Percentiles rank a stretch among this genome's conserved stretches.
Conservation (phyloP, 805 yeast genomes). For the Deakozyma indianensis region DNA sequence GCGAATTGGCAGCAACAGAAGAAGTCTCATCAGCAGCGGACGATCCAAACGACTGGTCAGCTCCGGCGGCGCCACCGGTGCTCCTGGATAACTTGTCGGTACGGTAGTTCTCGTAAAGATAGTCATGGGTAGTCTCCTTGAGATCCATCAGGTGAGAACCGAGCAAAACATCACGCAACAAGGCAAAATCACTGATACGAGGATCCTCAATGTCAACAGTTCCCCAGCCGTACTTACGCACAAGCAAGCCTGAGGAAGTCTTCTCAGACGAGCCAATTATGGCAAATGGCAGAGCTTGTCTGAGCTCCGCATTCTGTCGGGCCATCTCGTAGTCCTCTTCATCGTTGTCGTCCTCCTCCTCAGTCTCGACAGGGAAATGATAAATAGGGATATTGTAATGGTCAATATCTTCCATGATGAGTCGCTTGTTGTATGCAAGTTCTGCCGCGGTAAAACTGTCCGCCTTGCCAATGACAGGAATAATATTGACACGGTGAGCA, state of each 20-base stretch:
- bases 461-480: slow-evolving; percentile 76
- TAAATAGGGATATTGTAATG: slow-evolving; percentile 57
- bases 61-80: not conserved
- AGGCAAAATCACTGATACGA: slow-evolving; percentile 64
- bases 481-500: slow-evolving; percentile 67
- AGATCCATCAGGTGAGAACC: slow-evolving; percentile 78
- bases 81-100: slow-evolving; percentile 66
- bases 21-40: not conserved
- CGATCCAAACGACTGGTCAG: slow-evolving; percentile 1
- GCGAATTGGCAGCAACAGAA: not conserved
- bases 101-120: slow-evolving; percentile 78
- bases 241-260: slow-evolving; percentile 22
- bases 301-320: slow-evolving; percentile 34
- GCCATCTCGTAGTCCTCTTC: slow-evolving; percentile 41
- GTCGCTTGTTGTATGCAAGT: slow-evolving; percentile 53
- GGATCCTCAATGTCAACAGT: slow-evolving; percentile 49
- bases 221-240: slow-evolving; percentile 52
- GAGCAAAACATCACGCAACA: slow-evolving; percentile 63
- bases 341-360: slow-evolving; percentile 29
- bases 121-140: slow-evolving; percentile 79
- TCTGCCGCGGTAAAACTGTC: slow-evolving; percentile 76
- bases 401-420: slow-evolving; percentile 64
- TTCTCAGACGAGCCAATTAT: slow-evolving; percentile 32
- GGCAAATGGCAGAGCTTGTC: slow-evolving; percentile 52
- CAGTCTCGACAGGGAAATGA: slow-evolving; percentile 52